Evolutionary conservation across 768 basidiomycete species (phyloP), one percentile per base, ranked within the genome.

Genomic region (Lactarius sanguifluus): DNA sequence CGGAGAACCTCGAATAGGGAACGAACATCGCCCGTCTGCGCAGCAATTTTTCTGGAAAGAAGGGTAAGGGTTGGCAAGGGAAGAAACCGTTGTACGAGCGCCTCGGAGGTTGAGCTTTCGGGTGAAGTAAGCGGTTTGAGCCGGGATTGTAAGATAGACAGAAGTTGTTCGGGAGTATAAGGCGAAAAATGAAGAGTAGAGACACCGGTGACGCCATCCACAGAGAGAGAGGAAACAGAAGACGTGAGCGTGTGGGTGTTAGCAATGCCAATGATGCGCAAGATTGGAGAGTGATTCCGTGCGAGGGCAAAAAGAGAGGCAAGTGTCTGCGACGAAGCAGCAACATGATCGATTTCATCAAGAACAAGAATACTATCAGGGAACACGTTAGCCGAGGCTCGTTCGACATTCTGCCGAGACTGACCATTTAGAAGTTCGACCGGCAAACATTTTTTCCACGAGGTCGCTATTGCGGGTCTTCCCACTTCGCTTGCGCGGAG

Each of bases 311-410:
- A 92, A 56, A 96, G 76, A 13, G 86, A 77, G 2, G 82, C 74
- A 56, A 94, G 79, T 10, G 84, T 77, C 70, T 86, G 85, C 1
- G 83, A 70, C 12, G 84, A 86, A 3, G 86, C 81, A 18, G 86
- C 84, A 68, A 92, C 85, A 73, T 94, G 91, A 73, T 96, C 93
- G 45, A 95, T 83, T 74, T 96, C 93, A 73, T 96, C 93, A 38
- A 96, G 85, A 58, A 95, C 81, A 63, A 96, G 78, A 54, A 95
- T 78, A 70, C 91, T 92, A 58, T 4, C 66, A 40, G 25, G 47
- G 57, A 61, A 61, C 32, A 69, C 13, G 54, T 69, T 38, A 70
- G 68, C 67, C 67, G 62, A 58, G 34, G 40, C 75, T 64, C 34
- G 55, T 40, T 45, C 34, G 61, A 45, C 69, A 45, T 32, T 43